Percentiles rank a stretch among this genome's conserved stretches.
phyloP scores from a whole-genome alignment of 257 asterid species.

The Striga asiatica region DNA sequence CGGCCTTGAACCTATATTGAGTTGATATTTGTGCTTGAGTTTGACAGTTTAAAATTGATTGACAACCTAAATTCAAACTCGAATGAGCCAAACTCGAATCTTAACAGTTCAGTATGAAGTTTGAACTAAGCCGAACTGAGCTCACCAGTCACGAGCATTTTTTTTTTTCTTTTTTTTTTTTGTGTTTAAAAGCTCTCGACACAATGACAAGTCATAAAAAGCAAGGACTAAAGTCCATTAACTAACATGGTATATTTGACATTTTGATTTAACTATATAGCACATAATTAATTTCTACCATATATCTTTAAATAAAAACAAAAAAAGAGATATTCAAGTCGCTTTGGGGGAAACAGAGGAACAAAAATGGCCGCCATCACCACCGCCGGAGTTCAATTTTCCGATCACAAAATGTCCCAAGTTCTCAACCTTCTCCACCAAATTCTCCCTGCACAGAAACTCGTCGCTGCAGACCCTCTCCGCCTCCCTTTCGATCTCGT shows the following conservation, averaged over 20 bases:
- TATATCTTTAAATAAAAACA: neutral
- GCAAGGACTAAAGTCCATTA: neutral
- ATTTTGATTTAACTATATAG: slow-evolving; percentile 9
- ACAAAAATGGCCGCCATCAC: slow-evolving; percentile 30
- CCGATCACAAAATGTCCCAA: slow-evolving; percentile 65
- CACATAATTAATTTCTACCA: slow-evolving; percentile 13
- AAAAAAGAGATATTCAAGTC: slow-evolving; percentile 4
- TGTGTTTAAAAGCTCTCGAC: too few relatives aligned
- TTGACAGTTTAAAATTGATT: too few relatives aligned
- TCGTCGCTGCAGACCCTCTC: slow-evolving; percentile 58
- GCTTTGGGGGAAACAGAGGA: slow-evolving; percentile 26
- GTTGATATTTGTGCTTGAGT: too few relatives aligned
- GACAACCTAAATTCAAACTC: too few relatives aligned
- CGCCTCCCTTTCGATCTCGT: slow-evolving; percentile 49
- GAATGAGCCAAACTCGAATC: too few relatives aligned
- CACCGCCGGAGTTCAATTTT: slow-evolving; percentile 23
- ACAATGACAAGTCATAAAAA: too few relatives aligned
- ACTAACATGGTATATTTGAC: neutral
- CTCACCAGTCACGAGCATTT: too few relatives aligned
- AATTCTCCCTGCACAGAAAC: slow-evolving; percentile 48
- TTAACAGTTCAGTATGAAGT: too few relatives aligned
- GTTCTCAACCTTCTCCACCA: slow-evolving; percentile 29
- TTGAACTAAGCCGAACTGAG: too few relatives aligned
- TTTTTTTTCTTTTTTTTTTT: too few relatives aligned
- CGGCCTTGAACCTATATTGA: neutral